These are phyloP conservation scores for Suillus fuscotomentosus DNA, from an alignment of 768 basidiomycete species.

Conservation along the genomic window DNA sequence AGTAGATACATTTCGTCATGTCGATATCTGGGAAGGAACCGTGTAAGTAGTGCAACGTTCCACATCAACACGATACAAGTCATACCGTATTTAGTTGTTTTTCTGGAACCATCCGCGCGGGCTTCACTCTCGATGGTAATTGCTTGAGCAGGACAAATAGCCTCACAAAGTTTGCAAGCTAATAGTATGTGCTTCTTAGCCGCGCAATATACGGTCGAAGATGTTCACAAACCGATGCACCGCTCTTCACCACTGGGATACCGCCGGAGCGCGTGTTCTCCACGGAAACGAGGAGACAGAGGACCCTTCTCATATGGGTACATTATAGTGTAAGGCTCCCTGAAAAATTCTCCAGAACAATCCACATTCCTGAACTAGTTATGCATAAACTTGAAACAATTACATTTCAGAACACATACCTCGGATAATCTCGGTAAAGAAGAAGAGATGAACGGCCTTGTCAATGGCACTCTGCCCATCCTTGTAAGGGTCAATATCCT, in stretches of 20 bases:
- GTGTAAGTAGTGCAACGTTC: conserved; percentile 5
- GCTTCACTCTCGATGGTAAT: conserved; percentile 99
- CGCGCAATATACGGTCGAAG: conserved; percentile 6
- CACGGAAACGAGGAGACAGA: conserved; percentile 94
- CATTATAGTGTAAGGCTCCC: conserved; percentile 98
- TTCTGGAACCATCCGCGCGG: conserved; percentile 89
- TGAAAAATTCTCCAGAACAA: conserved; percentile 90
- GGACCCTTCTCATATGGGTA: conserved; percentile 99
- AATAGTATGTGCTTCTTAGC: conserved; percentile 4
- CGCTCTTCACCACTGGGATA: conserved; percentile 98
- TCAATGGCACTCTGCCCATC: conserved; percentile 87
- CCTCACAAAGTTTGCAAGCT: conserved; percentile 99
- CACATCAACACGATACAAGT: conserved; percentile 11
- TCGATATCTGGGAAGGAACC: conserved; percentile 72
- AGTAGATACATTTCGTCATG: conserved; percentile 99
- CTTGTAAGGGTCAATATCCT: conserved; percentile 66
- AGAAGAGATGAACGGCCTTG: conserved; percentile 95
- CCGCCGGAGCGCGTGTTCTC: conserved; percentile 94
- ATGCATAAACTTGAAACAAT: conserved; percentile 13
- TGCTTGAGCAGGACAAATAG: conserved; percentile 98
- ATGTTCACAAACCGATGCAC: conserved; percentile 79
- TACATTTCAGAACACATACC: conserved; percentile 47
- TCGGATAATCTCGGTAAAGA: conserved; percentile 97
- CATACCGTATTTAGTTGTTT: conserved; percentile 96
- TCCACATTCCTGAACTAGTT: conserved; percentile 83